These are phyloP conservation scores for Cylindrotheca fusiformis DNA, from an alignment of 108 stramenopile genomes.

Conservation along the genomic window DNA sequence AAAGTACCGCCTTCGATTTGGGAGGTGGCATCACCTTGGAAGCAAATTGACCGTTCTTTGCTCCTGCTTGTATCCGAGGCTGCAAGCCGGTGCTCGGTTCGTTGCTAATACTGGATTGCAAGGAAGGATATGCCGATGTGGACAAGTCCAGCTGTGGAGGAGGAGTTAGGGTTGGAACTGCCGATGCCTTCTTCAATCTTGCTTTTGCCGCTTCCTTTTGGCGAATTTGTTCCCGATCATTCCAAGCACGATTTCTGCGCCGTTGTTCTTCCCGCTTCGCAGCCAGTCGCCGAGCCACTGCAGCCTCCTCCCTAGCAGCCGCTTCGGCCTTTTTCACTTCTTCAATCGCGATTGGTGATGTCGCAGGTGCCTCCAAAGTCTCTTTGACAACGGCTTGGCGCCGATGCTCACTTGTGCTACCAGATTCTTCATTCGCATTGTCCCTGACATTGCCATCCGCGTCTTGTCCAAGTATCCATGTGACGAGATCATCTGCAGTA, in stretches of 20 bases:
- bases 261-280: slow-evolving; percentile 79
- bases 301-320: slow-evolving; percentile 47
- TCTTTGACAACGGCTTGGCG: slow-evolving; percentile 4
- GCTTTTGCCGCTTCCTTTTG: slow-evolving; percentile 59
- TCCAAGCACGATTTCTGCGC: slow-evolving; percentile 82
- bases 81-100: background rate
- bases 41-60: too few relatives aligned
- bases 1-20: background rate
- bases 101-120: background rate
- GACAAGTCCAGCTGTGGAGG: background rate
- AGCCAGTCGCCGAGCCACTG: slow-evolving; percentile 38
- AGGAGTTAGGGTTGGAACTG: background rate
- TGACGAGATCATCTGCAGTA: slow-evolving; percentile 78
- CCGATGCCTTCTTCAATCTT: slow-evolving; percentile 42
- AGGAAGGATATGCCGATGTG: background rate
- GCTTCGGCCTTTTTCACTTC: slow-evolving; percentile 6
- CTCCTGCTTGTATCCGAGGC: too few relatives aligned
- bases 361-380: slow-evolving; percentile 10
- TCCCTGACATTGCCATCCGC: slow-evolving; percentile 11
- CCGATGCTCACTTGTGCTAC: background rate
- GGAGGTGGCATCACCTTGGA: background rate
- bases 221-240: slow-evolving; percentile 65
- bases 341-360: background rate
- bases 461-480: slow-evolving; percentile 72
- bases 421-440: background rate